Evolutionary conservation across 202 grass and related monocot genomes (phyloP), one percentile per base, ranked within the genome.

Genomic region (Carex sylvatica): DNA sequence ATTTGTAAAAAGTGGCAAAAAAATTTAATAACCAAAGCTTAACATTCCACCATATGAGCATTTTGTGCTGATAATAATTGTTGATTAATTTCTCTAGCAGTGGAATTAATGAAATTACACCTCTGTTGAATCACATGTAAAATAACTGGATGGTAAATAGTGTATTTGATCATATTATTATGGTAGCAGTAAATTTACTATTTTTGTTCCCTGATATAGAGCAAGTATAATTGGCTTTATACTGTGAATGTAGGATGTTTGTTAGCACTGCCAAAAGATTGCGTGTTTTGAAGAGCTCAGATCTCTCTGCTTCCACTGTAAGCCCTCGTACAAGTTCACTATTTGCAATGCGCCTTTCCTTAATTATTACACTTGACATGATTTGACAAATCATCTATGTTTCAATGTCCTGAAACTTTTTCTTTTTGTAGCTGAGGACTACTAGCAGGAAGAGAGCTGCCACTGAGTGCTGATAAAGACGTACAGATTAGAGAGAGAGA

Each of bases 271-370:
- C 83, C 51, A 97, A 90, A 82, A 91, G 95, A 89, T 79, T 97
- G 59, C 92, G 95, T 13, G 92, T 94, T 69, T 78, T 94, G 81
- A 94, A 90, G 92, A 91, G 88, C 82, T 92, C 87, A 60, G 92
- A 97, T 15, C 73, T 94, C 62, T 87, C 82, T 42, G 44, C 79
- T 1, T 85, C 87, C 5, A 84, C 89, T 87, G 90, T 94, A 69
- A 89, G 90, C 66, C 6, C 5, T 1, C 70, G 22, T 18, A 68
- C 26, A 28, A 63, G 4, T 68, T 53, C n/a, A 58, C 59, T 78
- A 33, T 76, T 62, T 64, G 11, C 15, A 44, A 3, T 2, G 26
- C 22, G 53, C 36, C 38, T 24, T 70, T 16, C 5, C 47, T 70
- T 44, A 70, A 6, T 71, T 76, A 9, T 77, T 58, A 20, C 26